Evolutionary conservation across 805 yeast genomes (phyloP).

Genomic region (Zygosaccharomyces pseudorouxii): DNA sequence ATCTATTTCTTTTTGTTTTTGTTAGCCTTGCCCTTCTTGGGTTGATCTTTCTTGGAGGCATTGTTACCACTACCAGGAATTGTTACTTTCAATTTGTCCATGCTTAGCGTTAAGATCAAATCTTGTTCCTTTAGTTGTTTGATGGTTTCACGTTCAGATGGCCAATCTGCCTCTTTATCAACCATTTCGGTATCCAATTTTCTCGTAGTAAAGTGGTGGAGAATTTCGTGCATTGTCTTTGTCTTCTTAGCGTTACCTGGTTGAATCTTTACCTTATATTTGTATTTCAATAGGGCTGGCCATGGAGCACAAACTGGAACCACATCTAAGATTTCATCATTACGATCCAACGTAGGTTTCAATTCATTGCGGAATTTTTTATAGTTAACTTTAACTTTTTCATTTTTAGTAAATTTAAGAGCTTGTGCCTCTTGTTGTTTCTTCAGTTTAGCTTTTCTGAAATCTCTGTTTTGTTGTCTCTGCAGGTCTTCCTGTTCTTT

Average conservation of each 20-base stretch:
- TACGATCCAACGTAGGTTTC: constrained; percentile 28
- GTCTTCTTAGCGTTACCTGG: constrained; percentile 83
- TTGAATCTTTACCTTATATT: constrained; percentile 77
- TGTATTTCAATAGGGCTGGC: constrained; percentile 66
- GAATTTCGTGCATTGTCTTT: constrained; percentile 68
- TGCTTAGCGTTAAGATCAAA: constrained; percentile 60
- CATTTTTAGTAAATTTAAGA: constrained; percentile 34
- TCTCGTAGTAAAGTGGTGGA: constrained; percentile 51
- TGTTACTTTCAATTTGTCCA: constrained; percentile 62
- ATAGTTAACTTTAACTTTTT: constrained; percentile 42
- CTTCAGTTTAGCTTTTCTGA: constrained; percentile 35
- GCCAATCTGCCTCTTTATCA: constrained; percentile 62
- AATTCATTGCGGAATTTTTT: constrained; percentile 40
- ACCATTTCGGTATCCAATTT: constrained; percentile 43
- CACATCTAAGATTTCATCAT: constrained; percentile 56
- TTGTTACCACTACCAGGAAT: constrained; percentile 44
- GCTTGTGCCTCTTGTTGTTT: constrained; percentile 39
- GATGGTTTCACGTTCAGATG: constrained; percentile 54
- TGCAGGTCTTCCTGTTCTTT: constrained; percentile 34
- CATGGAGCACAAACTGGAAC: constrained; percentile 94
- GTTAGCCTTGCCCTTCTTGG: constrained; percentile 21
- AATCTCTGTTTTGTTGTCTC: constrained; percentile 35
- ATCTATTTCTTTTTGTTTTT: constrained; percentile 18
- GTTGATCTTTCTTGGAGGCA: constrained; percentile 23
- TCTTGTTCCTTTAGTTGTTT: constrained; percentile 59